Base-by-base conservation (phyloP, 495 filamentous ascomycete species). In the Cercophora newfieldiana region DNA sequence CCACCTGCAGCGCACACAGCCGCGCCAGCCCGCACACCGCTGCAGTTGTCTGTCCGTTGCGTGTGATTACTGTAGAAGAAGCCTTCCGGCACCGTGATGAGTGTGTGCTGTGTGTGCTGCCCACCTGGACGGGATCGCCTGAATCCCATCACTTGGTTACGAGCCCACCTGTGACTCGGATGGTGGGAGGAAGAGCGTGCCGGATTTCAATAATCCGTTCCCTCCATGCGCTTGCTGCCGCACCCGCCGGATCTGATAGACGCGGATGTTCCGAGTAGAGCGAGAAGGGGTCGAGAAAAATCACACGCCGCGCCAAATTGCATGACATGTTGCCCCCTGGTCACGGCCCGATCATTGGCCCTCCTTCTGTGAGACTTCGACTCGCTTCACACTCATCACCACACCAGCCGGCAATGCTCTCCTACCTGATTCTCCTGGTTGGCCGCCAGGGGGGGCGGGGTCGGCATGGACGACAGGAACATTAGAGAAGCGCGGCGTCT, bases 281-380 rank as follows among this genome's bases (percentile, higher is more conserved):
- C 5, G 22, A 57, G 24, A 30, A 14, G 47, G 64, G 18, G 37
- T 44, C 37, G 47, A 54, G 33, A 37, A 55, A 65, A 63, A 50
- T 59, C 49, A 74, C 76, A 69, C 73, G 64, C 72, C 76, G 76
- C 75, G 74, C 72, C 75, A 80, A 74, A 78, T 78, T 76, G 73
- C 73, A 80, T 76, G 72, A 77, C 70, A 69, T 69, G 50, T 50
- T 63, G 68, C 44, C 69, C 78, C 78, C 74, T 78, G 77, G 26
- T 76, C 70, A 49, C 22, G 24, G 59, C 33, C 44, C 57, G 59
- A 69, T 73, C 66, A 81, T 81, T 81, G 77, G 78, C 57, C 65
- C 31, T 61, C 58, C 60, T 63, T 61, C 70, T 67, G 66, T 67
- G 60, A 75, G 74, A 74, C 69, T 68, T 44, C 60, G 67, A 68